phyloP scores from a whole-genome alignment of 495 filamentous ascomycete genomes.

The Penicillium coffeae region DNA sequence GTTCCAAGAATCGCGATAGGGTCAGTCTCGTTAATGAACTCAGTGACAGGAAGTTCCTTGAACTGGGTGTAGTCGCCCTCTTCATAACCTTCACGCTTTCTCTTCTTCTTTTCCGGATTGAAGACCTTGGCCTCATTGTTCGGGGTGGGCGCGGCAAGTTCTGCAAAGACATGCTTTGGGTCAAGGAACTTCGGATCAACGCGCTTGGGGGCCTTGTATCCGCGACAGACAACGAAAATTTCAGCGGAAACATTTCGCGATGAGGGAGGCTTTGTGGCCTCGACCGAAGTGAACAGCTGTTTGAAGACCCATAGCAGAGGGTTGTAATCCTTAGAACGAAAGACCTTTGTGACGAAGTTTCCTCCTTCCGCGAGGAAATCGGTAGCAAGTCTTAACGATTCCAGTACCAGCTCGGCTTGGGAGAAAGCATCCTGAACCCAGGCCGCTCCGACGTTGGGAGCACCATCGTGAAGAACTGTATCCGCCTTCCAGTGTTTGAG shows the following conservation, averaged over 20 bases:
- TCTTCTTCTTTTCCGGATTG: constrained; percentile 94
- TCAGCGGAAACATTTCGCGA: constrained; percentile 94
- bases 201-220: constrained; percentile 88
- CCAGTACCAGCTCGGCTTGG: constrained; percentile 89
- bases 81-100: constrained; percentile 95
- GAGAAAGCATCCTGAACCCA: constrained; percentile 99
- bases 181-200: constrained; percentile 93
- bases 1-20: constrained; percentile 93
- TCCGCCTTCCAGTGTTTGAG: constrained; percentile 98
- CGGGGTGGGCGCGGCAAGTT: constrained; percentile 80
- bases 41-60: constrained; percentile 79
- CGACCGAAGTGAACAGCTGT: constrained; percentile 89
- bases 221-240: constrained; percentile 95
- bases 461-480: constrained; percentile 95
- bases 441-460: constrained; percentile 94
- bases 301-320: constrained; percentile 96
- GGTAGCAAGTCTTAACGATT: constrained; percentile 87
- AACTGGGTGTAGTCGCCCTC: constrained; percentile 92
- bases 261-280: constrained; percentile 95
- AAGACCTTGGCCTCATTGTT: constrained; percentile 98
- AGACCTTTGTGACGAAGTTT: constrained; percentile 96
- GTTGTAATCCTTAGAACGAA: constrained; percentile 97
- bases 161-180: constrained; percentile 86
- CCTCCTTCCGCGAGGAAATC: constrained; percentile 90
- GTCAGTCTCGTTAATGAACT: constrained; percentile 93